Conservation (phyloP, 306 rosid genomes). For the Prunus padus region DNA sequence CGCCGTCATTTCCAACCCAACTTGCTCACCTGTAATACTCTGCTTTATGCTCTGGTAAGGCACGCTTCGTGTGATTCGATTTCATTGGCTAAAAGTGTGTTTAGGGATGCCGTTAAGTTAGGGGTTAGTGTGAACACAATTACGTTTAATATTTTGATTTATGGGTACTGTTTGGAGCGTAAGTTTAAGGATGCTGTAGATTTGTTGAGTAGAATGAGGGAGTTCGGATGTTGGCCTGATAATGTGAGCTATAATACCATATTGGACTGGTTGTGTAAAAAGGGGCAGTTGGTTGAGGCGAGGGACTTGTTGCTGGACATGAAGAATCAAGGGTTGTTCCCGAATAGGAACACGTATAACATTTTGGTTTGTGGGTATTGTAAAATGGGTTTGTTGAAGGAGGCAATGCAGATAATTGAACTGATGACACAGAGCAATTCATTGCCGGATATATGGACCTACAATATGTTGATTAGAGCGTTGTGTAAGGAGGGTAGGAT, state of each 20-base stretch:
- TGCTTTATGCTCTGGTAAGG: conserved; percentile 56
- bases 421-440: conserved; percentile 51
- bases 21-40: conserved; percentile 68
- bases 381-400: conserved; percentile 67
- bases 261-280: conserved; percentile 59
- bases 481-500: conserved; percentile 68
- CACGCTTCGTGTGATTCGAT: conserved; percentile 42
- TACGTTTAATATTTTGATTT: conserved; percentile 64
- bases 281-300: conserved; percentile 50
- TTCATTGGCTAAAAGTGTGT: conserved; percentile 35
- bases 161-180: conserved; percentile 55
- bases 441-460: conserved; percentile 81
- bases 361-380: conserved; percentile 84
- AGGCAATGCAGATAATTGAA: conserved; percentile 62
- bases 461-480: conserved; percentile 65
- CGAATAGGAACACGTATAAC: conserved; percentile 59
- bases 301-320: conserved; percentile 60
- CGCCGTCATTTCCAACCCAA: conserved; percentile 46
- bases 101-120: conserved; percentile 41
- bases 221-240: conserved; percentile 61
- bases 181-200: conserved; percentile 47
- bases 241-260: conserved; percentile 71
- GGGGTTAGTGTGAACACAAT: conserved; percentile 44
- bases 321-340: conserved; percentile 55
- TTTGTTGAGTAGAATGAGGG: conserved; percentile 47